Evolutionary conservation across 1,139 yeast species (phyloP), one percentile per base, ranked within the genome.

Genomic region (Yamadazyma trypodendri): DNA sequence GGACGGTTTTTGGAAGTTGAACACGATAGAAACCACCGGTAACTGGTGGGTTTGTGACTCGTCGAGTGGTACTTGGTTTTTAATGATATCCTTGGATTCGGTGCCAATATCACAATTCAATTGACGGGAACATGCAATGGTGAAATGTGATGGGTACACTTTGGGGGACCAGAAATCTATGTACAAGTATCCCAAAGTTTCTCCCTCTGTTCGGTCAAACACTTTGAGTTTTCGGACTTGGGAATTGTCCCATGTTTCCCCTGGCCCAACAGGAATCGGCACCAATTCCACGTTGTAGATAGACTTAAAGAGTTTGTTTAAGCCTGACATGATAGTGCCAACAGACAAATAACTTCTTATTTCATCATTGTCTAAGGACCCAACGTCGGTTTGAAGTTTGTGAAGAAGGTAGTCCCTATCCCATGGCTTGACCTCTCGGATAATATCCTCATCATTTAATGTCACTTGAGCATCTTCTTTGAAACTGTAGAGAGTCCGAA

Each of bases 51-150:
- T 74, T 39, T 65, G 66, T 13, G 55, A 46, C 45, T 68, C 81
- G 47, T 73, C 75, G 3, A 81, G 72, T 48, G 79, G 83, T 2
- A 85, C 72, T 28, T 58, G 54, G 4, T 50, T 67, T 45, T 72
- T 73, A 45, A 65, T 52, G 2, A 51, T 50, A 3, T 51, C 54
- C 10, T 45, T 38, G 2, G 53, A 31, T 44, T 67, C 74, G 15
- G 58, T 56, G 3, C 53, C 57, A 14, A 64, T 50, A 31, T 54
- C 60, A 9, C 52, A 46, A 41, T 68, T 67, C 22, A 71, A 52
- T 36, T 63, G 55, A 48, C 98, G 74, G 32, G 96, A 88, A 55
- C 98, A 92, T 40, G 94, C 90, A n/a, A 92, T 88, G 0, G 98
- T 92, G 61, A 88, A 94, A 63, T 92, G 99, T 0, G 98, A 95